Evolutionary conservation across 1,139 yeast genomes (phyloP), one percentile per base, ranked within the genome.

Genomic region (Magnusiomyces clavatus): DNA sequence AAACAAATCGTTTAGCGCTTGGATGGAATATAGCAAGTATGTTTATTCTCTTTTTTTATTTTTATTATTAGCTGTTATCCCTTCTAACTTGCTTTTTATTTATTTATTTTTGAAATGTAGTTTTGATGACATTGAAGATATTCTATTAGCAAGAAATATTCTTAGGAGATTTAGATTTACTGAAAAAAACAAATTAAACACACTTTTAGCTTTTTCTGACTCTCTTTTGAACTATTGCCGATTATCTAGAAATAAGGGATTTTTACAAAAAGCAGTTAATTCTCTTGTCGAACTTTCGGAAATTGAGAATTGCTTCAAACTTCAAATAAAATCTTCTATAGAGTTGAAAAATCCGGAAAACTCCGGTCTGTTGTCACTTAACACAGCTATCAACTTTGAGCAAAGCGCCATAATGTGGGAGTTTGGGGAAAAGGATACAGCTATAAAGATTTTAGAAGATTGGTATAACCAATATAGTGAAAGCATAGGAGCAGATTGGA

Each of bases 61-160:
- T 8, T 13, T 6, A 46, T 46, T 17, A 3, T 46, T 24, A 24
- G 31, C 31, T 24, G 4, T 24, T 5, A 24, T 8, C 8, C 8
- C 8, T 24, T 24, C 31, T 24, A 24, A 24, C 31, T 34, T 6
- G n/a, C 10, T 6, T 19, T 35, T n/a, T 6, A 16, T 34, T 35
- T 29, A 14, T 24, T 24, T 5, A 24, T 24, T 24, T 24, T 24
- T 24, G 6, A 17, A 14, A n/a, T 17, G 6, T 24, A 48, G 50
- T 13, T 55, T 56, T 47, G 57, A 51, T 12, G 50, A 50, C 4
- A 43, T 52, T 38, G 62, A 60, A 20, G 57, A 59, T 41, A 39
- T 60, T n/a, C 40, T 62, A 14, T 19, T 51, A 11, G 61, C 64
- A 1, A 51, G 65, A 36, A 57, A 58, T 46, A 53, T 56, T 19